Evolutionary conservation across 2,329 filamentous ascomycete species (phyloP).

Genomic region (Rugonectria rugulosa): DNA sequence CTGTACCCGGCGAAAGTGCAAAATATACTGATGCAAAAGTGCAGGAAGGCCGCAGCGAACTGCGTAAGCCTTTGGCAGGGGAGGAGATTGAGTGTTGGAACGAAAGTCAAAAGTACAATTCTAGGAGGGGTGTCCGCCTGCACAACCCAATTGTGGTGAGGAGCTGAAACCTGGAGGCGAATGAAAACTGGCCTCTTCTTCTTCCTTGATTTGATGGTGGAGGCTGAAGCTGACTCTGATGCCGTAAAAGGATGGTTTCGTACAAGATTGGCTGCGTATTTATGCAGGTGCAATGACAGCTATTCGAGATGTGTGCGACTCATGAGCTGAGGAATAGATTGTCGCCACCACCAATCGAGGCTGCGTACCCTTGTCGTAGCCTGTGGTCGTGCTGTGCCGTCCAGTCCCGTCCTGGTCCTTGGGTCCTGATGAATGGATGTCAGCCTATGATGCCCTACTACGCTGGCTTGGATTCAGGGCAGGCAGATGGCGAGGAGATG

Average conservation of each 20-base stretch:
- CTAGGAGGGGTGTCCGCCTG: neutral
- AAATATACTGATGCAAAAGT: constrained; percentile 9
- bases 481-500: neutral
- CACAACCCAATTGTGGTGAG: neutral
- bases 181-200: constrained; percentile 1
- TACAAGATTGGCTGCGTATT: neutral
- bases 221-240: constrained; percentile 4
- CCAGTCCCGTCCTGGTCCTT: too few relatives aligned
- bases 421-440: too few relatives aligned
- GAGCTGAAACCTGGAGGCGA: neutral
- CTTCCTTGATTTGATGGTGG: neutral
- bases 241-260: neutral
- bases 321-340: neutral
- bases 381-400: neutral
- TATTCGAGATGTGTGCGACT: neutral
- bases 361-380: constrained; percentile 11
- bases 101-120: too few relatives aligned
- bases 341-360: neutral
- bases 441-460: constrained; percentile 10
- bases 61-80: too few relatives aligned
- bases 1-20: constrained; percentile 14
- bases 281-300: neutral
- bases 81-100: too few relatives aligned
- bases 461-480: constrained; percentile 13
- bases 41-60: neutral